Percentiles rank a stretch among this genome's conserved stretches.
Conservation (phyloP, 208 protist genomes). For the Trypanosoma theileri region DNA sequence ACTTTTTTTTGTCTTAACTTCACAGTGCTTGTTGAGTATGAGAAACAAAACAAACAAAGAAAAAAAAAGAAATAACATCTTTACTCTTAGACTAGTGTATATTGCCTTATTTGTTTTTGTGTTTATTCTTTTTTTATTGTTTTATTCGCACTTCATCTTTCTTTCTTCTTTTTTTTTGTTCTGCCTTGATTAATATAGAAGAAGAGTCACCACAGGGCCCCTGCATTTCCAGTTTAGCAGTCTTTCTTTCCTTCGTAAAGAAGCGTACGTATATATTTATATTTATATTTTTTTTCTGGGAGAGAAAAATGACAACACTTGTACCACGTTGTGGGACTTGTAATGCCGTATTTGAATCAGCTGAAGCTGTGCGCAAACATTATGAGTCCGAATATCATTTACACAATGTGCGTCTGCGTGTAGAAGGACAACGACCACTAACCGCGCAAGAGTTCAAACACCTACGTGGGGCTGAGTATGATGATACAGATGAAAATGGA, state of each 20-base stretch:
- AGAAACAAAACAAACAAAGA: no score
- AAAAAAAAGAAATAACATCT: no score
- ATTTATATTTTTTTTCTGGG: no score
- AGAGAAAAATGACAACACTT: constrained; percentile 13
- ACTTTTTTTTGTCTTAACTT: no score
- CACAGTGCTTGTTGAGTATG: no score
- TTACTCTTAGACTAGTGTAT: no score
- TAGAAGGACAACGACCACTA: constrained; percentile 74
- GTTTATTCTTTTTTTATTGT: not conserved
- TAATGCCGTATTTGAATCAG: constrained; percentile 52
- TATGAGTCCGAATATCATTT: constrained; percentile 82
- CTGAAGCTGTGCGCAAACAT: constrained; percentile 58
- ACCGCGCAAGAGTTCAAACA: constrained; percentile 61
- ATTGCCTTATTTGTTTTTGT: not conserved
- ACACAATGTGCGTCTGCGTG: constrained; percentile 81
- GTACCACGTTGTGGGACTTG: constrained; percentile 81
- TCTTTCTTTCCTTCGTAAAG: no score
- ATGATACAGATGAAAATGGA: constrained; percentile 35
- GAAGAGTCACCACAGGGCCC: not conserved
- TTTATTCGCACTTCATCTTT: constrained; percentile 4
- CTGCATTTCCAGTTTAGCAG: not conserved
- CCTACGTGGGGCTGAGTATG: constrained; percentile 26
- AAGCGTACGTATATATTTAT: no score
- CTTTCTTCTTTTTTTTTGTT: constrained; percentile 22
- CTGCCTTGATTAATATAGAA: not conserved